Base-by-base conservation (phyloP, 2,329 filamentous ascomycete species). In the Fusarium beomiforme region DNA sequence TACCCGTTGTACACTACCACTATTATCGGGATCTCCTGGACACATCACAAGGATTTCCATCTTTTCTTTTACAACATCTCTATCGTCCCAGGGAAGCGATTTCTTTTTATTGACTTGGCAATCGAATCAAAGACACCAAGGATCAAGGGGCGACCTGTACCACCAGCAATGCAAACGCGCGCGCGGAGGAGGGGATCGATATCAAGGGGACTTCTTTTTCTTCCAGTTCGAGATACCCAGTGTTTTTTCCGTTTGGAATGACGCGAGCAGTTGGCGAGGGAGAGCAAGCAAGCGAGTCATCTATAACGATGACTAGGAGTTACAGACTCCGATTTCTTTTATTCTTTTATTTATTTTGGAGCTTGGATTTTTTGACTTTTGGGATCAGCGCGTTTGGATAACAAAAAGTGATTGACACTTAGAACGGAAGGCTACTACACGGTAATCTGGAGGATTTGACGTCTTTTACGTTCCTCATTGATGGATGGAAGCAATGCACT, bases 141-240 rank as follows among this genome's bases (percentile, higher is more conserved):
- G 59, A 63, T 64, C 69, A 65, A 68, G 66, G 78, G 75, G 76
- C 77, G 70, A 79, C 77, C 75, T 79, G 77, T 79, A 78, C 71
- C 70, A 79, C 72, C 76, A 77, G 72, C 74, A 75, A 76, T 75
- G 74, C 77, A 73, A 69, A 59, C 65, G 72, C 73, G 74, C 71
- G 69, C 72, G 67, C 67, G 71, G 71, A 75, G 71, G 74, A 73
- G 71, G 69, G 64, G 64, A 75, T 75, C 68, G 72, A 77, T 74
- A 76, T 73, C 69, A 73, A 71, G 78, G 77, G 73, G 73, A 73
- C 70, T 70, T 67, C 31, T 62, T 67, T 66, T 76, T 79, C 75
- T 79, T 75, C 76, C 76, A 76, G 79, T 75, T 79, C 73, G 76
- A 80, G 79, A 81, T 81, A 81, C 79, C 79, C 79, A 73, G 53